These are phyloP conservation scores for rapeseed (Brassica napus) DNA, from an alignment of 345 rosid species.

Conservation along the genomic window DNA sequence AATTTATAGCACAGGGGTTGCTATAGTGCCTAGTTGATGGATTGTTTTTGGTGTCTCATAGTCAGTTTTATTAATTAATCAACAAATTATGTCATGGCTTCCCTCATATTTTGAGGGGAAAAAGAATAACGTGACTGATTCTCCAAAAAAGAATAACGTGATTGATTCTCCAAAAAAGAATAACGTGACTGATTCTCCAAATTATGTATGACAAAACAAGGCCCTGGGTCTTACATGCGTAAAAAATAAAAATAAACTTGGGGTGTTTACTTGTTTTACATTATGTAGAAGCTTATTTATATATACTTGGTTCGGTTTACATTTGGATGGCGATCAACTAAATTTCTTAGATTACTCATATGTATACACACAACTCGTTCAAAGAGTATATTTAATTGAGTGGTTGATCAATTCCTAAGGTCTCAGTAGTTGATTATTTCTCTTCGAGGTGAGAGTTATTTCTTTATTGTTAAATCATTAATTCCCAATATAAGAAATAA, in stretches of 20 bases:
- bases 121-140: neutral
- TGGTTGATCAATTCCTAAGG: constrained; percentile 15
- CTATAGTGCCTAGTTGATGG: neutral
- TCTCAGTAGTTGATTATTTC: constrained; percentile 5
- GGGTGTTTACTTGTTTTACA: neutral
- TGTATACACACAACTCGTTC: neutral
- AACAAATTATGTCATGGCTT: constrained; percentile 3
- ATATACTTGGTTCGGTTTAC: neutral
- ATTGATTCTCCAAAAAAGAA: neutral
- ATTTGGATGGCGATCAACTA: neutral
- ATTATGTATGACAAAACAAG: too few relatives aligned
- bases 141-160: neutral
- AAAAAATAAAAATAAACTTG: neutral
- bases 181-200: neutral
- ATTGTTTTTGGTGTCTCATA: neutral
- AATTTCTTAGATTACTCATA: neutral
- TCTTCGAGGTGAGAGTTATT: neutral
- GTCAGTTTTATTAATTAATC: neutral
- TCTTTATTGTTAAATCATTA: neutral
- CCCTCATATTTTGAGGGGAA: neutral
- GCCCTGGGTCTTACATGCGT: neutral
- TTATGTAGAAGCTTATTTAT: neutral
- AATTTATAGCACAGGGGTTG: neutral
- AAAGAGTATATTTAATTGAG: neutral
- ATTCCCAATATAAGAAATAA: neutral